Conservation (phyloP, 345 rosid genomes). For the Brassica cretica region DNA sequence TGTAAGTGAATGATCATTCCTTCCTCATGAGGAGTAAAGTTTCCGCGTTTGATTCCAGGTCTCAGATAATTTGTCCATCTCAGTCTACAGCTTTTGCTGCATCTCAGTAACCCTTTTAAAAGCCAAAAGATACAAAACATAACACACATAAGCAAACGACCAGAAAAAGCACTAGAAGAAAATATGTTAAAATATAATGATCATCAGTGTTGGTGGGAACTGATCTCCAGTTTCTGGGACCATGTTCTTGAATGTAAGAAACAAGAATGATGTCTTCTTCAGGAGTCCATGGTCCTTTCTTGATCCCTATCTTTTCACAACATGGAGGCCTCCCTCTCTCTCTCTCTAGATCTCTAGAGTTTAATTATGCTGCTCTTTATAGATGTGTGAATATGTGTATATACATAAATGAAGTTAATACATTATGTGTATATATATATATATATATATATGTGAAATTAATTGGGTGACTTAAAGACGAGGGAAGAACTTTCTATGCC, state of each 20-base stretch:
- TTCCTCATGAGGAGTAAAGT: constrained; percentile 96
- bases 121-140: constrained; percentile 16
- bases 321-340: constrained; percentile 83
- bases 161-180: background rate
- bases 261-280: constrained; percentile 93
- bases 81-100: constrained; percentile 99
- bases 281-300: constrained; percentile 99
- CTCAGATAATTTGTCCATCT: constrained; percentile 99
- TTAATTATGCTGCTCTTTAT: constrained; percentile 25
- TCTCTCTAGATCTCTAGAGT: constrained; percentile 31
- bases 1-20: constrained; percentile 97
- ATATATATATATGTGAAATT: constrained; percentile 36
- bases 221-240: constrained; percentile 97
- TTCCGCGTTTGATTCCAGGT: constrained; percentile 96
- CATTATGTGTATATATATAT: constrained; percentile 34
- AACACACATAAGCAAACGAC: constrained; percentile 1
- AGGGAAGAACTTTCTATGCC: constrained; percentile 38
- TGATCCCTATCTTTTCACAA: constrained; percentile 83
- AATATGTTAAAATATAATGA: background rate
- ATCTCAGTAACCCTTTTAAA: constrained; percentile 69
- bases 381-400: constrained; percentile 36
- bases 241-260: constrained; percentile 92
- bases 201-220: constrained; percentile 87
- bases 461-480: constrained; percentile 40
- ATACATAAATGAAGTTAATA: constrained; percentile 38